phyloP scores from a whole-genome alignment of 2,329 filamentous ascomycete species.

The Trichoderma endophyticum region DNA sequence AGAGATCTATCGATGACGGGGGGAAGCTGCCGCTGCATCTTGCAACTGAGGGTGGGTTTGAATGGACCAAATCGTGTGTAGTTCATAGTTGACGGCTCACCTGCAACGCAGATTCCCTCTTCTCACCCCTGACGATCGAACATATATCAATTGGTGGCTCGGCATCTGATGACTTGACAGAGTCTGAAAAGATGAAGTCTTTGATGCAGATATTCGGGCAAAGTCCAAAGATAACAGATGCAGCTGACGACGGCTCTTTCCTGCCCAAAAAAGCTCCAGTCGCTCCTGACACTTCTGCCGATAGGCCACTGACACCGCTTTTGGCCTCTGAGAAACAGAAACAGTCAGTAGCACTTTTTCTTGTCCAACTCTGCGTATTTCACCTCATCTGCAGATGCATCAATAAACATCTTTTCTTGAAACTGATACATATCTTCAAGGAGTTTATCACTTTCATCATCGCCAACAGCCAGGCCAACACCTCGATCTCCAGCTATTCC shows the following conservation, averaged over 20 bases:
- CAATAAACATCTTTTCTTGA: background rate
- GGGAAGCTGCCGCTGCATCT: background rate
- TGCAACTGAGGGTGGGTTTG: conserved; percentile 3
- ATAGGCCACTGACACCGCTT: conserved; percentile 28
- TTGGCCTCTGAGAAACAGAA: conserved; percentile 27
- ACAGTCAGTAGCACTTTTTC: conserved; percentile 26
- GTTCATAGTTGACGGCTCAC: background rate
- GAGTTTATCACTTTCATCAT: background rate
- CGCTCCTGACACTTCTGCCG: conserved; percentile 16
- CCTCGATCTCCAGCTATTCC: background rate
- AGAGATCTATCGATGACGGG: background rate
- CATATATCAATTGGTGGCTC: background rate
- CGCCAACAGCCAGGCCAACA: background rate
- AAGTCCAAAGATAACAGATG: background rate
- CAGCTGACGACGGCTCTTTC: background rate
- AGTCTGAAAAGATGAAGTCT: conserved; percentile 15
- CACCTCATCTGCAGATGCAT: background rate
- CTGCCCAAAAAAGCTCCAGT: background rate
- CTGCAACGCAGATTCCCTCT: background rate
- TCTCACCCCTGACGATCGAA: background rate
- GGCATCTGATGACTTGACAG: conserved; percentile 11
- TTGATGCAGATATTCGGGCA: conserved; percentile 17
- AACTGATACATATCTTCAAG: background rate
- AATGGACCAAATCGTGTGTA: background rate
- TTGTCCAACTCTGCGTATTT: background rate